phyloP scores from a whole-genome alignment of 345 rosid genomes.

The Hypericum androsaemum region DNA sequence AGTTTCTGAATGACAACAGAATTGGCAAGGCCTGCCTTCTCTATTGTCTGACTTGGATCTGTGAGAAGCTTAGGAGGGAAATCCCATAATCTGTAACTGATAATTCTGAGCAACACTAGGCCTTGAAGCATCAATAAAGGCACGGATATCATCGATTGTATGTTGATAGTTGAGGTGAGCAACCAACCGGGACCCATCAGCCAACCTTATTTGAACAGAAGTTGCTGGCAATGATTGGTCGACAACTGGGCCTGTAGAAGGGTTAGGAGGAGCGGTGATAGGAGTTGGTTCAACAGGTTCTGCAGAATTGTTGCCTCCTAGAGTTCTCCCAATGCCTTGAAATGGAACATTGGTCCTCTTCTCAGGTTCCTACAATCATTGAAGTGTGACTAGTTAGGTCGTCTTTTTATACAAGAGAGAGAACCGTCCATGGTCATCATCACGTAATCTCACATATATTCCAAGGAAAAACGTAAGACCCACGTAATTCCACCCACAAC shows the following conservation, averaged over 20 bases:
- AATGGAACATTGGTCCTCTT: constrained; percentile 47
- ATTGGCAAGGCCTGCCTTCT: constrained; percentile 73
- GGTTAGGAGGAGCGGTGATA: constrained; percentile 26
- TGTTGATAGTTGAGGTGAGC: constrained; percentile 64
- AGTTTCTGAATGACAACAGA: constrained; percentile 80
- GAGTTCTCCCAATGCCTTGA: constrained; percentile 87
- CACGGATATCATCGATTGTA: constrained; percentile 50
- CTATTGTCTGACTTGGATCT: constrained; percentile 53
- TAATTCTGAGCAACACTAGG: constrained; percentile 47
- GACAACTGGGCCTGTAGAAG: constrained; percentile 33
- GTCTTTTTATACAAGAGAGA: background rate
- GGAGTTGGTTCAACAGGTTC: constrained; percentile 24
- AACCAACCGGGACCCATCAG: constrained; percentile 72
- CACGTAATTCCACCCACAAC: too few relatives aligned
- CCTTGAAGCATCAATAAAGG: constrained; percentile 53
- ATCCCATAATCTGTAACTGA: constrained; percentile 85
- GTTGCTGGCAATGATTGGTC: constrained; percentile 65
- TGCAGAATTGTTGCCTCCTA: constrained; percentile 55
- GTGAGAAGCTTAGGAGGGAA: constrained; percentile 82
- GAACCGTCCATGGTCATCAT: background rate
- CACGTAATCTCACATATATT: too few relatives aligned
- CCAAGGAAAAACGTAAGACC: too few relatives aligned
- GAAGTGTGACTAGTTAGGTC: background rate
- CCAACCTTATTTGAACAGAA: constrained; percentile 76
- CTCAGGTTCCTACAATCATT: constrained; percentile 54